Conservation (phyloP, 202 grass and related monocot genomes). For the Musa balbisiana region DNA sequence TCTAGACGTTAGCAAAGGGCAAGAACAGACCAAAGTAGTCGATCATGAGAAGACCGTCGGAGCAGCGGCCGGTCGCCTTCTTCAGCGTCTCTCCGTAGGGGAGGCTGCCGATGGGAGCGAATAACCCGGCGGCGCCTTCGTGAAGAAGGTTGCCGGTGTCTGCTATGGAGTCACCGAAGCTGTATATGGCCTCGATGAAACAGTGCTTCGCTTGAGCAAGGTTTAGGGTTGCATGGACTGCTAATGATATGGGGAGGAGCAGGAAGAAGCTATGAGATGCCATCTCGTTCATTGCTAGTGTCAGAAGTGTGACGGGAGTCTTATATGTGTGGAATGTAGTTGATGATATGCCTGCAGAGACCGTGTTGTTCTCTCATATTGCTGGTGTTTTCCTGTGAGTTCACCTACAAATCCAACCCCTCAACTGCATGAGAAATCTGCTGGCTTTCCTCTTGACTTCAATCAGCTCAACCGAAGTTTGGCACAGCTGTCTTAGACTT, state of each 20-base stretch:
- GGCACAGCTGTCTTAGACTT: too few relatives aligned
- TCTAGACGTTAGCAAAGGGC: background rate
- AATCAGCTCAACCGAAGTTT: too few relatives aligned
- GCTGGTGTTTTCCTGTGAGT: too few relatives aligned
- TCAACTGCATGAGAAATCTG: too few relatives aligned
- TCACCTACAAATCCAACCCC: too few relatives aligned
- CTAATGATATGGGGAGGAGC: background rate
- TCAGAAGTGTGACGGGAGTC: too few relatives aligned
- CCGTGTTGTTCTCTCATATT: too few relatives aligned
- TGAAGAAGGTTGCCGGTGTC: constrained; percentile 88
- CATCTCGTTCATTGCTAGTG: background rate
- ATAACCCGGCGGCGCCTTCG: constrained; percentile 48
- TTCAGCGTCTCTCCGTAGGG: constrained; percentile 62
- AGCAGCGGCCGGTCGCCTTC: constrained; percentile 76
- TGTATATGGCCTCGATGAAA: constrained; percentile 76
- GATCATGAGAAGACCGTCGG: constrained; percentile 90
- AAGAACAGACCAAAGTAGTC: constrained; percentile 61
- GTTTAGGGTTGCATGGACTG: background rate
- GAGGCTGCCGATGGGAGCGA: constrained; percentile 66
- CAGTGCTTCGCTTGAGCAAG: constrained; percentile 37
- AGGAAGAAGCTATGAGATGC: background rate
- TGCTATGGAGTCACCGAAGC: constrained; percentile 88
- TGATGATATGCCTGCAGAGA: too few relatives aligned
- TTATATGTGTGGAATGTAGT: too few relatives aligned
- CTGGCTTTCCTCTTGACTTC: too few relatives aligned